Percentiles rank a stretch among this genome's conserved stretches.
Evolutionary conservation across 371 early-diverging fungal species (phyloP).

Genomic region (Mucor piriformis): DNA sequence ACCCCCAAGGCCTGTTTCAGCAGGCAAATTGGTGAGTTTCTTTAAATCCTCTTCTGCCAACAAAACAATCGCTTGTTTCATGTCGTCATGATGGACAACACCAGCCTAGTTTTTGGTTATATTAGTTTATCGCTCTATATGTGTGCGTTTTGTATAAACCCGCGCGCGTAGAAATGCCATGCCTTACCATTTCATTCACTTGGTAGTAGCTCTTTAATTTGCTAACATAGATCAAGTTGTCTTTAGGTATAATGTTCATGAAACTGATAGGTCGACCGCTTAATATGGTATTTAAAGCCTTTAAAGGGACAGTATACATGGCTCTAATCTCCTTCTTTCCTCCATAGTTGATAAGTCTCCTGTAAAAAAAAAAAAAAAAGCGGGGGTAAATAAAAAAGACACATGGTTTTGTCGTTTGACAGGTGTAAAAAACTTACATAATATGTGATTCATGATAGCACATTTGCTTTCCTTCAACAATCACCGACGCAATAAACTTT

Average conservation of each 20-base stretch:
- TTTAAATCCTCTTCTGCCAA: constrained; percentile 12
- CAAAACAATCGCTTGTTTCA: constrained; percentile 6
- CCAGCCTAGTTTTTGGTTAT: constrained; percentile 6
- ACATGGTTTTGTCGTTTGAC: background rate
- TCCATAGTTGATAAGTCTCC: background rate
- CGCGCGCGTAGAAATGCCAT: too few species aligned
- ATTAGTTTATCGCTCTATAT: too few species aligned
- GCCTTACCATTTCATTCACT: constrained; percentile 19
- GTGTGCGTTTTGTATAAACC: too few species aligned
- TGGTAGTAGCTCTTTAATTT: constrained; percentile 23
- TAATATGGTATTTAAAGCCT: background rate
- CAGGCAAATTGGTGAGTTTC: constrained; percentile 5
- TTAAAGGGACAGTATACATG: background rate
- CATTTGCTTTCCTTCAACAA: background rate
- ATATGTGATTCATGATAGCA: constrained; percentile 10
- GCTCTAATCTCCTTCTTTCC: constrained; percentile 2
- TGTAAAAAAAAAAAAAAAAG: background rate
- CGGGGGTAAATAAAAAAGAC: too few species aligned
- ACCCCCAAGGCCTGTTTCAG: background rate
- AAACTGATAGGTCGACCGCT: constrained; percentile 1
- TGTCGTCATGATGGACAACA: constrained; percentile 5
- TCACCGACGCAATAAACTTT: background rate
- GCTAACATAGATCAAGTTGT: constrained; percentile 5
- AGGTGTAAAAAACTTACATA: background rate
- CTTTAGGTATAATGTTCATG: background rate